A percentile compares a stretch with the other conserved stretches of the same genome.
Conservation (phyloP, 1,284 basidiomycete species). For the Phellinidium pouzarii region DNA sequence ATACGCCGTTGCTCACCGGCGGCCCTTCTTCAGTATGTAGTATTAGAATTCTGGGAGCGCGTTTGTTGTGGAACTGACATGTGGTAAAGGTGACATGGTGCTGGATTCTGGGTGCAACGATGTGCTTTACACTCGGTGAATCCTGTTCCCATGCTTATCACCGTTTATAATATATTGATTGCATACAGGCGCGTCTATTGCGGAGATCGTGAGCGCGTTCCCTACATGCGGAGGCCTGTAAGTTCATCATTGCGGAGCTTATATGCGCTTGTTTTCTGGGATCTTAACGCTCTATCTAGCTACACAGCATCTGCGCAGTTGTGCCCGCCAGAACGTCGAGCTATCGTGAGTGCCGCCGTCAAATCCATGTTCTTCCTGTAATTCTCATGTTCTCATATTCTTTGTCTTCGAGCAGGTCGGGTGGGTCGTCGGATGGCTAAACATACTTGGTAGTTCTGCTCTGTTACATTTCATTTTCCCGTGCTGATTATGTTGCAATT, state of each 20-base stretch:
- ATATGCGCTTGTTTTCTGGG: not conserved
- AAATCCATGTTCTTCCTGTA: not conserved
- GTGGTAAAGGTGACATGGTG: constrained; percentile 60
- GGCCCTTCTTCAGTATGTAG: constrained; percentile 66
- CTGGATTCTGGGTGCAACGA: constrained; percentile 70
- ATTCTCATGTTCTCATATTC: constrained; percentile 13
- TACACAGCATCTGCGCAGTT: constrained; percentile 75
- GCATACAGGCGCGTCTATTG: constrained; percentile 54
- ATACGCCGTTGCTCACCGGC: constrained; percentile 68
- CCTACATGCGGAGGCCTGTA: constrained; percentile 80
- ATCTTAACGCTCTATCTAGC: constrained; percentile 27
- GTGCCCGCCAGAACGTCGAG: constrained; percentile 60
- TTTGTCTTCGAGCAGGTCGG: constrained; percentile 37
- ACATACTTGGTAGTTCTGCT: constrained; percentile 63
- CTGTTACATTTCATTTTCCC: constrained; percentile 1
- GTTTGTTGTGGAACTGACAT: not conserved
- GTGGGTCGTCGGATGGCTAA: constrained; percentile 83
- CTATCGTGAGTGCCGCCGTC: constrained; percentile 36
- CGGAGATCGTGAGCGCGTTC: constrained; percentile 74
- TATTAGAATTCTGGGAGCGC: not conserved
- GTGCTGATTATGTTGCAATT: constrained; percentile 8
- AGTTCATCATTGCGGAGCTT: constrained; percentile 23
- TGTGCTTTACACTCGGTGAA: constrained; percentile 67
- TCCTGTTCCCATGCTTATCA: constrained; percentile 6
- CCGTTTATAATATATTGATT: not conserved